Evolutionary conservation across 2,329 filamentous ascomycete genomes (phyloP), one percentile per base, ranked within the genome.

Genomic region (Passalora sequoiae): DNA sequence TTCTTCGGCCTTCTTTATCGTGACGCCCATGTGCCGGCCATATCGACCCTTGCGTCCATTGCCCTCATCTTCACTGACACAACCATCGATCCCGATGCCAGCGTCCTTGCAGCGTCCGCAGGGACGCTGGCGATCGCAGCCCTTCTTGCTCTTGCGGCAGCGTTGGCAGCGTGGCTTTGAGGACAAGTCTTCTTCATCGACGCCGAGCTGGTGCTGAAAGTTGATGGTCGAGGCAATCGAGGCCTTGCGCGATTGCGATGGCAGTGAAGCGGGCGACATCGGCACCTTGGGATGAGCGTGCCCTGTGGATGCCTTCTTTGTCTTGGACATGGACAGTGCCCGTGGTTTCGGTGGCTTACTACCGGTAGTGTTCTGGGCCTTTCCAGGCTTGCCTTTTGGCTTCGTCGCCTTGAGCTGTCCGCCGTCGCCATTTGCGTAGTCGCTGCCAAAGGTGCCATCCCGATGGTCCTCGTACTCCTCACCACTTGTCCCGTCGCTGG

Each of bases 71-170:
- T 98, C 92, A 66, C 89, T 96, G 67, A 98, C 81, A 67, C 92
- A 98, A 53, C 91, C 87, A 56, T 97, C 92, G 47, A 88, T 81
- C 44, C 86, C 85, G 58, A 98, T 87, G 15, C 92, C 92, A 31
- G 92, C 92, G 69, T 98, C 92, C 65, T 89, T 88, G 79, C 92
- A 98, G 51, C 92, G 81, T 43, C 89, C 87, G 62, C 92, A 98
- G 20, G 92, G 92, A 28, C 92, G 83, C 69, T 97, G 92, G 46
- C 92, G 84, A 70, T 98, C 92, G 64, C 92, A 98, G 9, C 92
- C 92, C 71, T 98, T 98, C 76, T 98, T 98, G 71, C 91, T 97
- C 79, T 98, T 98, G 60, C 92, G 85, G 75, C 92, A 98, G 46
- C 92, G 85, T 66, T 98, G 92, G 73, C 92, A 98, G 51, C 92